Evolutionary conservation across 148 eudicot genomes (phyloP).

Genomic region (Fagopyrum esculentum): DNA sequence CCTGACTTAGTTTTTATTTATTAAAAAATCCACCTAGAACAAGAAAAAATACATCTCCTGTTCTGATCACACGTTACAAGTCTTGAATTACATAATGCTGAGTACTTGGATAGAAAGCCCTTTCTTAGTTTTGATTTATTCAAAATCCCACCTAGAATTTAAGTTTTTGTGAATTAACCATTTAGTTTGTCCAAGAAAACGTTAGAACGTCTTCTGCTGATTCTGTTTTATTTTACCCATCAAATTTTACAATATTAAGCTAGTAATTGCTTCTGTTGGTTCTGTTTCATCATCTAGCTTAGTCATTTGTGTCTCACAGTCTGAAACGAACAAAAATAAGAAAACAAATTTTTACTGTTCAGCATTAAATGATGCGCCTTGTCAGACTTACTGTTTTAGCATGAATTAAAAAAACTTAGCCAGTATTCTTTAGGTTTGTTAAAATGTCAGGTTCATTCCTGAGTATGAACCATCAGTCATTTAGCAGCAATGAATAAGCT

Average conservation of each 20-base stretch:
- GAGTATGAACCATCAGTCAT: neutral
- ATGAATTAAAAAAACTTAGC: neutral
- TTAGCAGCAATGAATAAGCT: neutral
- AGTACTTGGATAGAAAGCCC: neutral
- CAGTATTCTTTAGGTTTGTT: neutral
- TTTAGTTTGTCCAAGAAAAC: neutral
- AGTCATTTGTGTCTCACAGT: neutral
- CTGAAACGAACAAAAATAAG: neutral
- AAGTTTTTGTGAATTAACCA: neutral
- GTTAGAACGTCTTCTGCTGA: too few species aligned
- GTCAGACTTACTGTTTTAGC: neutral
- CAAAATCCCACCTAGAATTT: neutral
- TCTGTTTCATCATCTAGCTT: neutral
- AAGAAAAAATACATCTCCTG: neutral
- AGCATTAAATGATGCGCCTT: neutral
- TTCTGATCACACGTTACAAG: neutral
- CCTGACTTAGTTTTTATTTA: too few species aligned
- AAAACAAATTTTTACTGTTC: neutral
- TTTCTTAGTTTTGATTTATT: neutral
- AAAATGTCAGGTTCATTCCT: conserved; percentile 7
- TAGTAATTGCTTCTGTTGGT: neutral
- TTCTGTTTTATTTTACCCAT: neutral
- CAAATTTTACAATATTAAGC: neutral
- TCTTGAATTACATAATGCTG: neutral
- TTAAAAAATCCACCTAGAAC: too few species aligned